These are phyloP conservation scores for Claviceps purpurea DNA, from an alignment of 2,329 filamentous ascomycete species.

Conservation along the genomic window DNA sequence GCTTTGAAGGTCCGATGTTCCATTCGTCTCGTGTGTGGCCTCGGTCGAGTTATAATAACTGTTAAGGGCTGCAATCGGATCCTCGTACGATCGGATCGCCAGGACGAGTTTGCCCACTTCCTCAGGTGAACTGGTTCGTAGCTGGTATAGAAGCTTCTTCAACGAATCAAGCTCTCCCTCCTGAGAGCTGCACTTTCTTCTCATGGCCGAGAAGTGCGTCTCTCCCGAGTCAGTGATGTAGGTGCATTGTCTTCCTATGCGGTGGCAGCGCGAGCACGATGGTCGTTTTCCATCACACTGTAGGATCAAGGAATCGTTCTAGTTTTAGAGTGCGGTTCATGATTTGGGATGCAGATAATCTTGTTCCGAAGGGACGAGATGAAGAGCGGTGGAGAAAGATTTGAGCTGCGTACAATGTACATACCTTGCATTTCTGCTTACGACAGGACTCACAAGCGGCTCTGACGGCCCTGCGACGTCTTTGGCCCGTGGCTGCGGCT, in stretches of 20 bases:
- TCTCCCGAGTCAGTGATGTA: slow-evolving; percentile 2
- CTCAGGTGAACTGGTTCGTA: neutral
- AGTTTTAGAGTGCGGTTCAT: neutral
- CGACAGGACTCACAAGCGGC: slow-evolving; percentile 3
- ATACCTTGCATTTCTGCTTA: slow-evolving; percentile 4
- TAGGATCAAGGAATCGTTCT: neutral
- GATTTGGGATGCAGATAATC: neutral
- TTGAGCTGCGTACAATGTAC: neutral
- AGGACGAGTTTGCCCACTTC: too few relatives aligned
- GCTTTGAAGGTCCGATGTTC: too few relatives aligned
- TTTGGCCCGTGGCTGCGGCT: neutral
- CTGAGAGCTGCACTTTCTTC: neutral
- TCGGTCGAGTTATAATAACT: too few relatives aligned
- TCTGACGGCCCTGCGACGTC: neutral
- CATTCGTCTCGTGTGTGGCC: too few relatives aligned
- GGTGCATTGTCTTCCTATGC: neutral
- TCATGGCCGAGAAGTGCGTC: slow-evolving; percentile 2
- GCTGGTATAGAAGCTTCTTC: neutral
- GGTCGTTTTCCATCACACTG: slow-evolving; percentile 4
- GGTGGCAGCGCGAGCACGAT: slow-evolving; percentile 1
- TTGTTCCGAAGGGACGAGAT: neutral
- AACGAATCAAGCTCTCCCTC: slow-evolving; percentile 1
- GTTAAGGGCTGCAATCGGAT: neutral
- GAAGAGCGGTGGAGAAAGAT: neutral
- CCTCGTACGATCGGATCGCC: too few relatives aligned